Base-by-base conservation (phyloP, 148 eudicot genomes). In the Heliosperma pusillum region DNA sequence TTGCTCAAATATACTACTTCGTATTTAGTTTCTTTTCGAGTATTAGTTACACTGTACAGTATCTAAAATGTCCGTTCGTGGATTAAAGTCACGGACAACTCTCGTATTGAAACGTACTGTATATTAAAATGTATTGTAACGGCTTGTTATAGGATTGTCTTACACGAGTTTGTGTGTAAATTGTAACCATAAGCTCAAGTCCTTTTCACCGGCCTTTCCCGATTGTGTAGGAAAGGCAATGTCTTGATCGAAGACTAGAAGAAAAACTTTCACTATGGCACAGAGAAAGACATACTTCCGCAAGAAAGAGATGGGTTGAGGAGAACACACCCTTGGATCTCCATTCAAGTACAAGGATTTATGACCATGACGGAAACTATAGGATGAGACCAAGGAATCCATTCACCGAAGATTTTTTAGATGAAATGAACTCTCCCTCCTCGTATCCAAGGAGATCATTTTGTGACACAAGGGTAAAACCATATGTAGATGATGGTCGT, bases 401-500 rank as follows among this genome's bases (percentile, higher is more conserved):
- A 30, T 19, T 67, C 30, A 84, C 82, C 66, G 84, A 82, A 5
- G 82, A 87, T 50, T 75, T 66, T 36, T 36, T 25, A 33, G 92
- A 86, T 17, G 85, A 84, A 53, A 17, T 82, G 17, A 82, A 30
- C 55, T 85, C 90, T 63, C 89, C 90, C 0, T 74, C 63, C 70
- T 86, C 89, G 16, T 82, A 79, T 29, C 90, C 96, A 11, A 89
- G 96, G 62, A 82, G 96, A 80, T 93, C 98, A 63, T 88, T 89
- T 47, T 75, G 84, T 62, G 83, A 85, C 10, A 63, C 63, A 24
- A 87, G 86, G 76, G 83, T 77, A 55, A 82, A 65, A 64, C 79
- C 86, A 20, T 71, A 79, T 13, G 83, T 74, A 1, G 86, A 85
- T 19, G 86, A 86, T 45, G 80, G 62, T 62, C 81, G 62, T 62